Conservation (phyloP, 441 rosid genomes). For the Euphorbia schlechtendalii region DNA sequence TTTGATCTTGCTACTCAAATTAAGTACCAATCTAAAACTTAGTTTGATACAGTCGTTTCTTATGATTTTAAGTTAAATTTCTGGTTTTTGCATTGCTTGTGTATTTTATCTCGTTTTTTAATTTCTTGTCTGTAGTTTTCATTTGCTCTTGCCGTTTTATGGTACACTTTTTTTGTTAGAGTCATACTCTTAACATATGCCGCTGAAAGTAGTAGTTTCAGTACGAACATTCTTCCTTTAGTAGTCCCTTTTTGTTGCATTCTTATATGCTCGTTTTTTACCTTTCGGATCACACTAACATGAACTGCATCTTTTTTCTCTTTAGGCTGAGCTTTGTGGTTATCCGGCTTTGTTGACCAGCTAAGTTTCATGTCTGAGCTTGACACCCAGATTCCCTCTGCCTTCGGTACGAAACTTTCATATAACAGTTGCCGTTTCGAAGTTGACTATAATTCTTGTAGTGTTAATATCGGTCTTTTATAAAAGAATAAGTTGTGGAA, state of each 20-base stretch:
- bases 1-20: no score
- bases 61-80: neutral
- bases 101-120: no score
- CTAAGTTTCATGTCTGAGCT: constrained; percentile 90
- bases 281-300: constrained; percentile 4
- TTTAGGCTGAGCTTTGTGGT: constrained; percentile 54
- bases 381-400: constrained; percentile 68
- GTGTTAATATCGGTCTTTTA: neutral
- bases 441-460: neutral
- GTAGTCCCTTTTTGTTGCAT: neutral
- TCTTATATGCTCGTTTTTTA: neutral
- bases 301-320: neutral
- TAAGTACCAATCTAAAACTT: no score
- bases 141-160: neutral
- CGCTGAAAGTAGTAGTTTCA: neutral
- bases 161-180: neutral
- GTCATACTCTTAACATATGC: neutral
- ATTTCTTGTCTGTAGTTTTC: no score
- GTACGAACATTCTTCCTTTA: no score
- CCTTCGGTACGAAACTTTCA: constrained; percentile 49
- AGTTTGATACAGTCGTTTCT: neutral
- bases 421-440: neutral
- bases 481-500: no score
- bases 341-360: constrained; percentile 35
- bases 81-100: no score